phyloP scores from a whole-genome alignment of 495 filamentous ascomycete species.

The Terfezia claveryi region DNA sequence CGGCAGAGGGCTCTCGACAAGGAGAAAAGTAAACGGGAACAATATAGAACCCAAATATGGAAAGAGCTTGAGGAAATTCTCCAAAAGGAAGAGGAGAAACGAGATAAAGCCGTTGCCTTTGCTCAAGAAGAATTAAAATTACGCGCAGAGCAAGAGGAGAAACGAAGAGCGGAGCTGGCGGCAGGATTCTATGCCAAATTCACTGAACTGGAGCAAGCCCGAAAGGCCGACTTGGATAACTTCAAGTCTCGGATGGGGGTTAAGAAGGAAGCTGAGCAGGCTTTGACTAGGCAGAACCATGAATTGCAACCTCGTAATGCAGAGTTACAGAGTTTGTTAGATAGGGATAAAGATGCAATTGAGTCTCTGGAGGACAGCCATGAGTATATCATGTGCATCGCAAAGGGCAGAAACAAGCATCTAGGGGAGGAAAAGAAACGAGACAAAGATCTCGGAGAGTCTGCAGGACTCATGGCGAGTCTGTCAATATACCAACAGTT shows the following conservation, averaged over 20 bases:
- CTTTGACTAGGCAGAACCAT: constrained; percentile 2
- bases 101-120: constrained; percentile 5
- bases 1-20: background rate
- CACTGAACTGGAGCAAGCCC: constrained; percentile 3
- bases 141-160: constrained; percentile 9
- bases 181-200: constrained; percentile 9
- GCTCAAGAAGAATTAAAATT: constrained; percentile 8
- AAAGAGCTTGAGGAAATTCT: constrained; percentile 7
- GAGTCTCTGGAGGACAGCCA: constrained; percentile 3
- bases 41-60: constrained; percentile 3
- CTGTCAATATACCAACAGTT: background rate
- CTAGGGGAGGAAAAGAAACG: constrained; percentile 17
- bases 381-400: constrained; percentile 14
- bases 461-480: background rate
- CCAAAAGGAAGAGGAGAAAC: constrained; percentile 4
- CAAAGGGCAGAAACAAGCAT: constrained; percentile 11
- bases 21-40: constrained; percentile 6
- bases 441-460: constrained; percentile 8
- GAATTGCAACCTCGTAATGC: background rate
- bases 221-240: constrained; percentile 6
- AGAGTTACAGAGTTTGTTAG: background rate
- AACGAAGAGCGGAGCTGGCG: constrained; percentile 10
- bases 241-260: constrained; percentile 3
- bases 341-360: constrained; percentile 3
- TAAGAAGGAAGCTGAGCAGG: constrained; percentile 8